Evolutionary conservation across 192 early-diverging fungal species (phyloP), one percentile per base, ranked within the genome.

Genomic region (Coemansia sp.): DNA sequence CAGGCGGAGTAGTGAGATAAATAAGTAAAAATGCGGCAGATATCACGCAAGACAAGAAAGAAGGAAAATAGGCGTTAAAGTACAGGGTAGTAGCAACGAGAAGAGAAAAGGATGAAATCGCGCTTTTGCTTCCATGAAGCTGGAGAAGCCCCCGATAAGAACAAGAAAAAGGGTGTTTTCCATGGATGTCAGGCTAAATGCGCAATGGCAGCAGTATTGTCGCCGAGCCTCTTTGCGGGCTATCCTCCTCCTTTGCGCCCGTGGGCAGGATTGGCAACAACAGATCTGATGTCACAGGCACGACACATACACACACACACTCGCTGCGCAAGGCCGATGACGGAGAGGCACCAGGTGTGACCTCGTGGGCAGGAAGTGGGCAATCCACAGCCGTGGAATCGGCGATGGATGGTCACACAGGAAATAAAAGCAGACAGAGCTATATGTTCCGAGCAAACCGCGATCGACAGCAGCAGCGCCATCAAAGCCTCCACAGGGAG

Each of bases 371-470:
- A 49, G 17, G 11, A 28, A 11, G 52, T 30, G 16, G 55, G 30
- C 55, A 58, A 58, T 58, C 55, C 52, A 53, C 17, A 35, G 55
- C 55, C 55, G 16, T 58, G 55, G n/a, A 33, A 58, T 58, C 55
- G 55, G 55, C 55, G 55, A 58, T 58, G 55, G 14, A 32, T 37
- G 32, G 57, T 21, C 59, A 33, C 17, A 21, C 33, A 61, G 19
- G 10, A 14, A 21, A 7, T 37, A 58, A 33, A 35, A 6, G 14
- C 53, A 33, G 30, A 16, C 32, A 30, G 28, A 37, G 35, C 35
- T 42, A 42, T 10, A 3, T 11, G 40, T 37, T 39, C 35, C 8
- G 57, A 7, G n/a, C 58, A 61, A 38, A 23, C 59, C 35, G 8
- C 37, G 59, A 61, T 61, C 59, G 37, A 17, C 37, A 61, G 57